Evolutionary conservation across 148 eudicot genomes (phyloP), one percentile per base, ranked within the genome.

Genomic region (Rhododendron ovatum): DNA sequence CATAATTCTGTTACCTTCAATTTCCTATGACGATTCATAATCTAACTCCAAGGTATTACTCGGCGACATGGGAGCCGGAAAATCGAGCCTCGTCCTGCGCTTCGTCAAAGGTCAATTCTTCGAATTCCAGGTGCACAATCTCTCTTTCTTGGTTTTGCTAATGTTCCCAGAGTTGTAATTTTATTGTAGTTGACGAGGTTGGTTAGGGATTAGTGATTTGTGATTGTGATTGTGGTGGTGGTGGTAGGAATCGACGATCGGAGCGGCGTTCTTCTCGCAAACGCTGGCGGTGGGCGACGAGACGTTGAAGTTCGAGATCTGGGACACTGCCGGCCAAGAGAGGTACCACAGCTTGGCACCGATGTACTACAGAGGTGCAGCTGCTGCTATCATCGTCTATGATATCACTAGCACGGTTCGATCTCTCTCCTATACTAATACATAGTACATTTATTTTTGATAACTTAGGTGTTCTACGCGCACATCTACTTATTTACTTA

Each of bases 51-150:
- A 97, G 99, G 99, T 97, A 22, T 91, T 97, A 86, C 92, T 97
- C 7, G 99, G 99, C n/a, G 99, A 97, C 57, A 95, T 97, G 99
- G 99, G 99, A 90, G 94, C 99, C 53, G 98, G 99, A 4, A 97
- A 97, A 91, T 97, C 98, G 1, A 97, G 99, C 89, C 93, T 97
- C n/a, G 98, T 95, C 14, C 89, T 97, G 61, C 99, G 99, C 24
- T 97, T 97, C 84, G 98, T 97, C 83, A 97, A 97, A 87, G 99
- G 98, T 22, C 99, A 97, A 88, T 97, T 97, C 57, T 94, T 94
- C 41, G 99, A 95, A 89, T 97, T 97, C 48, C 99, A 95, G 93
- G 99, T 96, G 37, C 61, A 55, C 61, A 55, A 79, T 24, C 59
- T 55, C 61, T 55, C 61, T 14, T 48, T 45, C 17, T 3, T 20